Evolutionary conservation across 2,329 filamentous ascomycete genomes (phyloP), one percentile per base, ranked within the genome.

Genomic region (Microascus cirrosus): DNA sequence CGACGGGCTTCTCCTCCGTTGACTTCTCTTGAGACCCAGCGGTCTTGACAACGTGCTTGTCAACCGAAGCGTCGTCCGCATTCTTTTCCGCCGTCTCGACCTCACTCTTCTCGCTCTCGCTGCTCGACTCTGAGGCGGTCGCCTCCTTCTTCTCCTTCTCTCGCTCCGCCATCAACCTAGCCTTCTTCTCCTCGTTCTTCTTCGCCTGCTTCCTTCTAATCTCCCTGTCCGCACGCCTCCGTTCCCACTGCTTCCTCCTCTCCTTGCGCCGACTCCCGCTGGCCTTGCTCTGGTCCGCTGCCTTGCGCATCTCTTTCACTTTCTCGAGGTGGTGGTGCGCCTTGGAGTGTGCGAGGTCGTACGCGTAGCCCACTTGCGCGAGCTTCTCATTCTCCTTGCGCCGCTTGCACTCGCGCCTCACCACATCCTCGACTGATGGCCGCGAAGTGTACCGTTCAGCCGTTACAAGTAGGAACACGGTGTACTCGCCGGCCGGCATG

Each of bases 271-370:
- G 73, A 56, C 71, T 74, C n/a, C 68, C 66, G 53, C 74, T 78
- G 0, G 76, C 77, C 68, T 79, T 78, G 54, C 76, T 69, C 54
- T 77, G 73, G 59, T 78, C 73, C 59, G 74, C 71, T 63, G 77
- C 74, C 65, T 80, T 76, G 25, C 76, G 69, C 25, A 79, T 73
- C 61, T 77, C 75, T 24, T 72, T 69, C 1, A 80, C 74, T 61
- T 77, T 76, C 57, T 80, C 73, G 62, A 80, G 68, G 57, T 81
- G 76, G 1, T 72, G 70, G 54, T 76, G 73, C 1, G 78, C 81
- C 66, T 84, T 84, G 69, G 74, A 77, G 63, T 85, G 82, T 0
- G 82, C 82, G 6, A 84, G 64, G 62, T 85, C 81, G 60, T 85
- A 84, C 0, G 81, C 77, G 45, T 76, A 74, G 2, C 81, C 82